A percentile compares a stretch with the other conserved stretches of the same genome.
phyloP scores from a whole-genome alignment of 495 filamentous ascomycete species.

The Bombardia bombarda region DNA sequence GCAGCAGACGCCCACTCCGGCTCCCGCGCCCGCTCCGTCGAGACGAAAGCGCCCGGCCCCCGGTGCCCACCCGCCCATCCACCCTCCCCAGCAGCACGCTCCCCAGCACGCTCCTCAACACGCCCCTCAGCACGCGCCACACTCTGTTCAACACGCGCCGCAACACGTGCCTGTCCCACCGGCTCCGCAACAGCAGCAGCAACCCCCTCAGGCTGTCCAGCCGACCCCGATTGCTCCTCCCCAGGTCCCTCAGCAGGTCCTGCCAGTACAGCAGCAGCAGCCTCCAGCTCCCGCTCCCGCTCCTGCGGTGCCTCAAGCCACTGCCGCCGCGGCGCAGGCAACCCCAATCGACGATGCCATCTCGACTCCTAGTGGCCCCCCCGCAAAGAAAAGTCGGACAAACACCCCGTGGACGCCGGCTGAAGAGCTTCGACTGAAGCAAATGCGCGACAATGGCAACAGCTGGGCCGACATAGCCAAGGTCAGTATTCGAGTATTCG shows the following conservation, averaged over 20 bases:
- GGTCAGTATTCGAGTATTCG: conserved; percentile 38
- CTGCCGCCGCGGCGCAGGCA: conserved; percentile 22
- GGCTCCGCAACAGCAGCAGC: conserved; percentile 13
- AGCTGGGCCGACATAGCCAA: conserved; percentile 98
- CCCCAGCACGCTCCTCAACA: conserved; percentile 16
- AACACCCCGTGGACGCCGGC: conserved; percentile 97
- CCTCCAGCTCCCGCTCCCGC: conserved; percentile 8
- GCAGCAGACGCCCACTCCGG: conserved; percentile 34
- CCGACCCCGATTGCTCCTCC: conserved; percentile 19
- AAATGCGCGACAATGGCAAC: conserved; percentile 84
- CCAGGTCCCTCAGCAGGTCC: conserved; percentile 4
- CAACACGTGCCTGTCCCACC: conserved; percentile 16
- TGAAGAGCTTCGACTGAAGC: conserved; percentile 87
- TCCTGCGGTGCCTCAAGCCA: conserved; percentile 24
- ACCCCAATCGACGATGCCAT: conserved; percentile 23
- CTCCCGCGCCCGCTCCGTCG: conserved; percentile 19
- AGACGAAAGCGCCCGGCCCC: conserved; percentile 25
- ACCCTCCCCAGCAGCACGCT: conserved; percentile 16
- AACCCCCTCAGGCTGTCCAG: conserved; percentile 8
- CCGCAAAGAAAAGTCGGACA: conserved; percentile 84
- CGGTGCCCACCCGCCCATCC: conserved; percentile 14
- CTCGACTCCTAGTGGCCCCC: conserved; percentile 38
- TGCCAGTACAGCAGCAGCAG: conserved; percentile 7
- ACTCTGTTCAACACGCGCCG: conserved; percentile 11
- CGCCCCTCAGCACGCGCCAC: conserved; percentile 13